phyloP scores from a whole-genome alignment of 2,329 filamentous ascomycete species.

The Fusarium sp. region DNA sequence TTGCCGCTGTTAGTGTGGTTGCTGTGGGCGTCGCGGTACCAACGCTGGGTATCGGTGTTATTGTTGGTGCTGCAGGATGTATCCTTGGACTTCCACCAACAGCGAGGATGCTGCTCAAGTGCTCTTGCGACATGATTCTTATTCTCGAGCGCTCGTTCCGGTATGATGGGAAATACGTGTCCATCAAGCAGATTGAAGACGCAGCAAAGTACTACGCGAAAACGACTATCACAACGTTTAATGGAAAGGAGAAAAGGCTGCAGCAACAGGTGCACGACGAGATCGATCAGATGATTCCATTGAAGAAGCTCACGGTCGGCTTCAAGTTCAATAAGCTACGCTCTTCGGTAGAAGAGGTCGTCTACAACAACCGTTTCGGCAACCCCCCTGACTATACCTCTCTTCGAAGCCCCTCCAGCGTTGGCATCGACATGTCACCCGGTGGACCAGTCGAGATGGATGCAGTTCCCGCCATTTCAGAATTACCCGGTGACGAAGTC shows the following conservation, averaged over 20 bases:
- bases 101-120: constrained; percentile 46
- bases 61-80: constrained; percentile 39
- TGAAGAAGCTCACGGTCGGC: constrained; percentile 41
- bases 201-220: constrained; percentile 46
- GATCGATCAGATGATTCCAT: constrained; percentile 42
- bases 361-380: constrained; percentile 43
- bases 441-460: constrained; percentile 19
- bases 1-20: constrained; percentile 25
- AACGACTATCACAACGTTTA: constrained; percentile 37
- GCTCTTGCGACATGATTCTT: constrained; percentile 47
- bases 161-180: constrained; percentile 47
- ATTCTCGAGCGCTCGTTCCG: constrained; percentile 45
- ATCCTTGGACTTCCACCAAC: constrained; percentile 39
- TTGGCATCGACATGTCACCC: constrained; percentile 3
- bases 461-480: constrained; percentile 10
- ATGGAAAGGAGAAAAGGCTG: constrained; percentile 38
- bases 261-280: constrained; percentile 48
- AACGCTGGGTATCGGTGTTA: constrained; percentile 39
- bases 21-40: constrained; percentile 40
- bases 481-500: constrained; percentile 22
- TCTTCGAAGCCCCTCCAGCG: constrained; percentile 32
- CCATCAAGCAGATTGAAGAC: constrained; percentile 46
- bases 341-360: constrained; percentile 31
- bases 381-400: constrained; percentile 29
- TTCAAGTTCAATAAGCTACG: constrained; percentile 47